These are phyloP conservation scores for Barnettozyma siamensis DNA, from an alignment of 805 yeast genomes.

Conservation along the genomic window DNA sequence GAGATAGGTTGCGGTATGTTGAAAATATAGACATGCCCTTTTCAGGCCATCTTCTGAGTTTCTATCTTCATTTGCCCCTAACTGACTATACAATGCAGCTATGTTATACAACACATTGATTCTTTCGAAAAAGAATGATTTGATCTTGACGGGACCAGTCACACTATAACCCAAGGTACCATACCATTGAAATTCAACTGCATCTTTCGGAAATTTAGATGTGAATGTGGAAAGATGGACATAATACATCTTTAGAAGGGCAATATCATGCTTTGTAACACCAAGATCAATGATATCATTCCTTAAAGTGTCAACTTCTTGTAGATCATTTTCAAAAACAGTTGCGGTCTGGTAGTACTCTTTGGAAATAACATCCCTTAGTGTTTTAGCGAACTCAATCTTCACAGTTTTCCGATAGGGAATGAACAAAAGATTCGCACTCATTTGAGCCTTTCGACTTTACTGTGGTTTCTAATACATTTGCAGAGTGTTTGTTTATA, in stretches of 20 bases:
- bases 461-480: too few relatives aligned
- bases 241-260: slow-evolving; percentile 40
- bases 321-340: slow-evolving; percentile 38
- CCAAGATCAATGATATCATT: slow-evolving; percentile 32
- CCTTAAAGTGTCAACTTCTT: slow-evolving; percentile 39
- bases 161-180: slow-evolving; percentile 57
- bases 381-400: slow-evolving; percentile 34
- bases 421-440: slow-evolving; percentile 39
- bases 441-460: slow-evolving; percentile 8
- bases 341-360: slow-evolving; percentile 42
- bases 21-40: slow-evolving; percentile 58
- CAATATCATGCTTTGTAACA: slow-evolving; percentile 32
- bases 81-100: slow-evolving; percentile 55
- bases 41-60: slow-evolving; percentile 49
- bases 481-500: too few relatives aligned
- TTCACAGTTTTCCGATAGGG: slow-evolving; percentile 45
- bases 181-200: slow-evolving; percentile 64
- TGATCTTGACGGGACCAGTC: slow-evolving; percentile 38
- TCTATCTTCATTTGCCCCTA: slow-evolving; percentile 44
- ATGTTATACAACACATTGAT: slow-evolving; percentile 62
- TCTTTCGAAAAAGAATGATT: slow-evolving; percentile 54
- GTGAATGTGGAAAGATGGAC: slow-evolving; percentile 37
- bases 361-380: slow-evolving; percentile 39
- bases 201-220: slow-evolving; percentile 59
- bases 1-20: slow-evolving; percentile 67